These are phyloP conservation scores for Aspergillus sp. DNA, from an alignment of 2,329 filamentous ascomycete genomes.

Conservation along the genomic window DNA sequence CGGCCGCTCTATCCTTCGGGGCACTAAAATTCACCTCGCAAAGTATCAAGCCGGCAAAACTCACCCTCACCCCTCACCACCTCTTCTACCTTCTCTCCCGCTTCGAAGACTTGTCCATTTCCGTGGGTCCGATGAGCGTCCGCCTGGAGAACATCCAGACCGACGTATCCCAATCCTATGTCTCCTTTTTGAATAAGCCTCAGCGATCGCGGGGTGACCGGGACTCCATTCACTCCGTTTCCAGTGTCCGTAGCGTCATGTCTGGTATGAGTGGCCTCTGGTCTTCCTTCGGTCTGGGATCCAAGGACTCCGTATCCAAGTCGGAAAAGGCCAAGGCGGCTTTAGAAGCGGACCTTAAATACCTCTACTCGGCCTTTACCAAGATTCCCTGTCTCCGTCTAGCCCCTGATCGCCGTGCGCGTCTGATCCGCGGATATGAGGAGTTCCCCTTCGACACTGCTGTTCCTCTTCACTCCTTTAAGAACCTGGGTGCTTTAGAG, in stretches of 20 bases:
- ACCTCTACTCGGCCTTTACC: constrained; percentile 96
- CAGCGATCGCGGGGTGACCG: constrained; percentile 81
- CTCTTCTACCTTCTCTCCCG: constrained; percentile 94
- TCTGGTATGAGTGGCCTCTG: constrained; percentile 93
- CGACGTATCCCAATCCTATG: constrained; percentile 81
- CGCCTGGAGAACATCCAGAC: constrained; percentile 92
- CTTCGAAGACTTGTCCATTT: constrained; percentile 88
- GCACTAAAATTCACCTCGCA: constrained; percentile 82
- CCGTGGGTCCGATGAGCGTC: constrained; percentile 94
- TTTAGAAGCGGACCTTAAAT: constrained; percentile 83
- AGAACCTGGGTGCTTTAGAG: constrained; percentile 91
- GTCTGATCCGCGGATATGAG: constrained; percentile 88
- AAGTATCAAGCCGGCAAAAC: constrained; percentile 81
- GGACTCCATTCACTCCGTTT: constrained; percentile 91
- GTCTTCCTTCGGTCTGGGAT: constrained; percentile 81
- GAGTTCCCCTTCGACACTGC: constrained; percentile 98
- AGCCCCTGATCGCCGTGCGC: constrained; percentile 88
- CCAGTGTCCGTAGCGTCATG: constrained; percentile 95
- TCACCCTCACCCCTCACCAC: constrained; percentile 92
- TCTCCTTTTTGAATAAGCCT: constrained; percentile 86
- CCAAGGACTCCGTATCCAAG: constrained; percentile 75
- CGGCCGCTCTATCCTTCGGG: constrained; percentile 82
- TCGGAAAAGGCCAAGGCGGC: constrained; percentile 87
- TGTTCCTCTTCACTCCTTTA: constrained; percentile 94
- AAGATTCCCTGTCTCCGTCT: constrained; percentile 92